Evolutionary conservation across 148 eudicot species (phyloP).

Genomic region (Rhododendron griersonianum): DNA sequence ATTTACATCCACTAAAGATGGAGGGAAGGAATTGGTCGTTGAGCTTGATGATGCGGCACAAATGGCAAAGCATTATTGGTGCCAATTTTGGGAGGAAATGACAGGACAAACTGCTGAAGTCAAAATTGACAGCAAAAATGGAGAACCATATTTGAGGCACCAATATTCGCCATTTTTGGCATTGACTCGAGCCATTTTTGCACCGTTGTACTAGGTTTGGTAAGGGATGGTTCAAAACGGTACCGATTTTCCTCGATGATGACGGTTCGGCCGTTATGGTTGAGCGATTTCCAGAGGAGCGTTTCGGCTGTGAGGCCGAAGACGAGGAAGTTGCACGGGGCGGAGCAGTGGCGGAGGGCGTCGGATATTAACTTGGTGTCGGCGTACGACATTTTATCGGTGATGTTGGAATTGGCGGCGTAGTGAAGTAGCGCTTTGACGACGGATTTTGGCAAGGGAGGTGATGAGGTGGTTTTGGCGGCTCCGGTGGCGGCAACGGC

Average conservation of each 20-base stretch:
- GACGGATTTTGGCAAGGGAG: constrained; percentile 36
- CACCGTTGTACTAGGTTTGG: too few relatives aligned
- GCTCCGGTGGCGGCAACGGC: constrained; percentile 14
- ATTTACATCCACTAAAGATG: too few relatives aligned
- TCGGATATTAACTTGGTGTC: constrained; percentile 59
- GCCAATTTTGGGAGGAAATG: too few relatives aligned
- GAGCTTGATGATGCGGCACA: too few relatives aligned
- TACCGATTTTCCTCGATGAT: constrained; percentile 56
- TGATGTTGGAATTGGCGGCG: constrained; percentile 55
- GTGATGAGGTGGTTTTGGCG: background rate
- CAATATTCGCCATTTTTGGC: too few relatives aligned
- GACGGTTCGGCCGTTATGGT: constrained; percentile 61
- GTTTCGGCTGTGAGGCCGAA: constrained; percentile 76
- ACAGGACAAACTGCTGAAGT: too few relatives aligned
- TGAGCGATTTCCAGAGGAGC: constrained; percentile 71
- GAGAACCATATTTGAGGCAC: too few relatives aligned
- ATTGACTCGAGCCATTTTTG: too few relatives aligned
- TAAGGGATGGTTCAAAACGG: too few relatives aligned
- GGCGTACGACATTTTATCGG: constrained; percentile 51
- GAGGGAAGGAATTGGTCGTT: too few relatives aligned
- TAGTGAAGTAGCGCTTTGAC: constrained; percentile 67
- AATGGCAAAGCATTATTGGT: too few relatives aligned
- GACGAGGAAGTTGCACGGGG: constrained; percentile 67
- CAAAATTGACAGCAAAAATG: too few relatives aligned
- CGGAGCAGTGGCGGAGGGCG: constrained; percentile 39